These are phyloP conservation scores for Toxicodendron radicans DNA, from an alignment of 345 rosid genomes.

Conservation along the genomic window DNA sequence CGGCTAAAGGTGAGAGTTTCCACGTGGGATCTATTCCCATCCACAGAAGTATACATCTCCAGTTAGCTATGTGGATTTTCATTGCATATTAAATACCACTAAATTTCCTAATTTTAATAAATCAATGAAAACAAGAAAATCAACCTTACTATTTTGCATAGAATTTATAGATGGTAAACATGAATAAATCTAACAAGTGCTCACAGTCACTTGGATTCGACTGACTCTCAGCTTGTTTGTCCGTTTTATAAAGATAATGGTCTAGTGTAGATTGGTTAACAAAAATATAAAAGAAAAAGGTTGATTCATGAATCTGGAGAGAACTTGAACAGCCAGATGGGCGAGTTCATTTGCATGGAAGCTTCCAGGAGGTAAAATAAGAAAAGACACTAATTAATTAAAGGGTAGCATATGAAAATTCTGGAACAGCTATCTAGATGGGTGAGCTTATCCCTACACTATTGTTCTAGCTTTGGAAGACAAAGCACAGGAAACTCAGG, in stretches of 20 bases:
- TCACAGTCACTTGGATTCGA: not conserved
- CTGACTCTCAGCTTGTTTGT: not conserved
- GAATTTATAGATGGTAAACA: not conserved
- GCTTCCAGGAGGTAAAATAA: not conserved
- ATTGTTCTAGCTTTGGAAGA: not conserved
- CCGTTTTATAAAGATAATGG: not conserved
- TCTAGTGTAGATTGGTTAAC: not conserved
- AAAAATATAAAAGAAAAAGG: not conserved
- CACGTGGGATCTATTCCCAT: slow-evolving; percentile 32
- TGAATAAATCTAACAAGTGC: too few species aligned
- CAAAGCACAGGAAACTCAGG: not conserved
- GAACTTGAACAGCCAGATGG: not conserved
- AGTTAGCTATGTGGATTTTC: not conserved
- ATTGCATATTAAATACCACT: not conserved
- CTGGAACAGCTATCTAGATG: not conserved
- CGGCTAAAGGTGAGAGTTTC: slow-evolving; percentile 21
- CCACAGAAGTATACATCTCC: slow-evolving; percentile 38
- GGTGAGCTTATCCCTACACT: not conserved
- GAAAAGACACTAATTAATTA: not conserved
- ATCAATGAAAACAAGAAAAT: not conserved
- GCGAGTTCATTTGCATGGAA: not conserved
- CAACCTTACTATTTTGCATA: not conserved
- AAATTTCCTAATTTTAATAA: not conserved
- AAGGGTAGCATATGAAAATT: too few species aligned
- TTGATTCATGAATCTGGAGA: not conserved